Evolutionary conservation across 768 basidiomycete species (phyloP), one percentile per base, ranked within the genome.

Genomic region (Coprinellus micaceus): DNA sequence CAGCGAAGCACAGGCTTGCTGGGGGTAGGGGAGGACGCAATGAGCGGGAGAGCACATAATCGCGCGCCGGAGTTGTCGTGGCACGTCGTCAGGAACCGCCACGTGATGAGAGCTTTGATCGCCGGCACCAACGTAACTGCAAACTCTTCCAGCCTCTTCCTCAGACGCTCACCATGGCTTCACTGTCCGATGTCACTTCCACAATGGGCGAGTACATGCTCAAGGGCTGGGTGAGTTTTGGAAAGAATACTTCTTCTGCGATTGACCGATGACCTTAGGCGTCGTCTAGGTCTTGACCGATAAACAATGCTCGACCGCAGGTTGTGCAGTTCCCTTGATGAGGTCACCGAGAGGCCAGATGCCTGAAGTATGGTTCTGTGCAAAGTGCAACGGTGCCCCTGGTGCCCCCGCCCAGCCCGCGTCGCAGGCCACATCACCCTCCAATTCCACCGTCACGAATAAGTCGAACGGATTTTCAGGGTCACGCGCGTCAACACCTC

Each of bases 121-220:
- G 9, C 43, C 43, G 24, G 10, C n/a, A n/a, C n/a, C n/a, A n/a
- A n/a, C n/a, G n/a, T n/a, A n/a, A n/a, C n/a, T n/a, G n/a, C n/a
- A n/a, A n/a, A n/a, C 39, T 28, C 21, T 33, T 51, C 40, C 37
- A 49, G 26, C 29, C 29, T 49, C n/a, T 46, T 44, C 43, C 52
- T 47, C 15, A 30, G 26, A 4, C 26, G 30, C 49, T 41, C 39
- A 57, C 52, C 26, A 86, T 86, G 84, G 72, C 73, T 37, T 77
- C 72, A 25, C 70, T 83, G 41, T 68, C 75, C 39, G 80, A 86
- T 62, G 77, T 88, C 10, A 82, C 89, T n/a, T 70, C 71, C 57
- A 78, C 72, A 37, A 77, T 91, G 15, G 87, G 87, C 4, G 80
- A 85, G 60, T 86, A 82, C 58, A 83, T 92, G 83, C 72, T 90